phyloP scores from a whole-genome alignment of 2,329 filamentous ascomycete genomes.

The Leptoxyphium fumago region DNA sequence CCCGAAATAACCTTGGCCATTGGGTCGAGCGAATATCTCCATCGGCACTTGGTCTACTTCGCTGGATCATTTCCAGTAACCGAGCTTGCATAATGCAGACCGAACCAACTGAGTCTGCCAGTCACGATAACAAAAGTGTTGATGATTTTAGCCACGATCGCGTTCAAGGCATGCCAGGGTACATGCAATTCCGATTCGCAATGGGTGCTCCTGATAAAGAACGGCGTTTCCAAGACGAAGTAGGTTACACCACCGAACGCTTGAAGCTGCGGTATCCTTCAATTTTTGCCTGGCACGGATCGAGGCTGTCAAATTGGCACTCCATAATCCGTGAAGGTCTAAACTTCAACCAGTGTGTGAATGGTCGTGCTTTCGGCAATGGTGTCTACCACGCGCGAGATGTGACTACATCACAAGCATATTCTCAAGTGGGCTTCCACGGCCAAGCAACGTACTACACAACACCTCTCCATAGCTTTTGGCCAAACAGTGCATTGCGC shows the following conservation, averaged over 20 bases:
- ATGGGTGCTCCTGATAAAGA: slow-evolving; percentile 86
- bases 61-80: slow-evolving; percentile 86
- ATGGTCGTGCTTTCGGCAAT: slow-evolving; percentile 62
- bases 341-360: slow-evolving; percentile 45
- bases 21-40: slow-evolving; percentile 50
- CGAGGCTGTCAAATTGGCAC: slow-evolving; percentile 66
- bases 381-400: slow-evolving; percentile 66
- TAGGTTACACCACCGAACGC: slow-evolving; percentile 33
- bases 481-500: slow-evolving; percentile 53
- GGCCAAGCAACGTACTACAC: background rate
- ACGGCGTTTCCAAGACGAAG: slow-evolving; percentile 51
- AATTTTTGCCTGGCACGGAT: slow-evolving; percentile 80
- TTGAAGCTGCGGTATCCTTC: slow-evolving; percentile 43
- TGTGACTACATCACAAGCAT: slow-evolving; percentile 41
- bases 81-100: slow-evolving; percentile 74
- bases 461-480: slow-evolving; percentile 22
- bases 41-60: slow-evolving; percentile 51
- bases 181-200: slow-evolving; percentile 72
- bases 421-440: slow-evolving; percentile 20
- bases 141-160: slow-evolving; percentile 17
- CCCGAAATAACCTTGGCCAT: slow-evolving; percentile 25
- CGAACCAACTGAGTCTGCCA: slow-evolving; percentile 24
- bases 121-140: background rate
- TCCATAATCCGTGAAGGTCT: slow-evolving; percentile 73
- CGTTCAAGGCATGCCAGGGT: slow-evolving; percentile 50